Evolutionary conservation across 371 early-diverging fungal genomes (phyloP).

Genomic region (Mucor lusitanicus): DNA sequence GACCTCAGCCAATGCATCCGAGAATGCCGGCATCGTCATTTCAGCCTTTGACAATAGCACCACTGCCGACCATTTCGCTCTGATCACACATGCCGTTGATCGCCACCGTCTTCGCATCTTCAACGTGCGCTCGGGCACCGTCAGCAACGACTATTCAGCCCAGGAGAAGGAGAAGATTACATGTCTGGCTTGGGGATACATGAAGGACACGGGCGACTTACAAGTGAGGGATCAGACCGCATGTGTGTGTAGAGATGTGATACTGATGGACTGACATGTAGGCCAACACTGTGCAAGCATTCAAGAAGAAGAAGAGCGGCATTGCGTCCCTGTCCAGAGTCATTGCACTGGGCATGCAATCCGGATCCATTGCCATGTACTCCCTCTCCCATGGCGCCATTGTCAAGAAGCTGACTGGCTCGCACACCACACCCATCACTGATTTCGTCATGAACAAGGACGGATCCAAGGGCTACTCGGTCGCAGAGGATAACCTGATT

Average conservation of each 20-base stretch:
- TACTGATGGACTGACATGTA: background rate
- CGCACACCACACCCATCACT: slow-evolving; percentile 66
- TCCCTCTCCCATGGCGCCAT: slow-evolving; percentile 67
- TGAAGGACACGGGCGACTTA: slow-evolving; percentile 46
- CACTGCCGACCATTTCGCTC: slow-evolving; percentile 63
- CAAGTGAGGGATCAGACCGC: no score
- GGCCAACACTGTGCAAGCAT: slow-evolving; percentile 33
- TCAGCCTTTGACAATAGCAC: slow-evolving; percentile 60
- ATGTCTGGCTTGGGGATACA: slow-evolving; percentile 65
- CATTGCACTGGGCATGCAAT: slow-evolving; percentile 67
- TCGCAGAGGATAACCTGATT: slow-evolving; percentile 66
- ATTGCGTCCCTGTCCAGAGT: slow-evolving; percentile 42
- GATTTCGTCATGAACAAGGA: slow-evolving; percentile 69
- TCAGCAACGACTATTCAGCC: slow-evolving; percentile 63
- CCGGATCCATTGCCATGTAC: slow-evolving; percentile 66
- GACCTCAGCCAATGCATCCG: slow-evolving; percentile 30
- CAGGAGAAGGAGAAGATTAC: slow-evolving; percentile 64
- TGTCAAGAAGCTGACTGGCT: slow-evolving; percentile 51
- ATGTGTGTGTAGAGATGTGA: no score
- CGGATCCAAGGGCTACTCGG: slow-evolving; percentile 65
- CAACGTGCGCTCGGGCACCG: slow-evolving; percentile 66
- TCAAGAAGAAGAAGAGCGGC: slow-evolving; percentile 55
- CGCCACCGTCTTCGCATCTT: slow-evolving; percentile 72
- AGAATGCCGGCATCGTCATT: slow-evolving; percentile 47
- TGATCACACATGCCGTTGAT: slow-evolving; percentile 72